Evolutionary conservation across 2,329 filamentous ascomycete genomes (phyloP).

Genomic region (Aspergillus tubingensis): DNA sequence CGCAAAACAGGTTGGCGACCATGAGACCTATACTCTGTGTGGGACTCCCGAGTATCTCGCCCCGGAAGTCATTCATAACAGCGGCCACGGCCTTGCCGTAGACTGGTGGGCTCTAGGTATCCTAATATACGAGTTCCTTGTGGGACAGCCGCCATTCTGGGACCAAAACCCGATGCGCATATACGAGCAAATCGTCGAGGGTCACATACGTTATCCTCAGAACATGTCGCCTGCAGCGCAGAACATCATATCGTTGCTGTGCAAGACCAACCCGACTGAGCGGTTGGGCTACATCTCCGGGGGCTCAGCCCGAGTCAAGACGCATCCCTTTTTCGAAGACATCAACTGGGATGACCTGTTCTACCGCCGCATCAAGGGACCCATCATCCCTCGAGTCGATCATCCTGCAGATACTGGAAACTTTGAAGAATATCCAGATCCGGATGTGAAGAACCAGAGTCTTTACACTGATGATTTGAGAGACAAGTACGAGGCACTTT

Average conservation of each 20-base stretch:
- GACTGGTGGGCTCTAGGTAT: slow-evolving; percentile 72
- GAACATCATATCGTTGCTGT: slow-evolving; percentile 63
- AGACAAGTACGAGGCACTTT: slow-evolving; percentile 61
- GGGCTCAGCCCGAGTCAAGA: slow-evolving; percentile 60
- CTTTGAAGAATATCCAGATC: slow-evolving; percentile 65
- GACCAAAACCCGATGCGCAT: slow-evolving; percentile 70
- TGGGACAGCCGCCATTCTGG: slow-evolving; percentile 69
- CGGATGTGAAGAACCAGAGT: slow-evolving; percentile 53
- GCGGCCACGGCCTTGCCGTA: slow-evolving; percentile 64
- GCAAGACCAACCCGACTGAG: slow-evolving; percentile 64
- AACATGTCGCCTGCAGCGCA: slow-evolving; percentile 61
- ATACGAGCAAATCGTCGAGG: slow-evolving; percentile 68
- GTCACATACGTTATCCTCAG: slow-evolving; percentile 61
- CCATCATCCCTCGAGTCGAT: slow-evolving; percentile 63
- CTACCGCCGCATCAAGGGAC: slow-evolving; percentile 60
- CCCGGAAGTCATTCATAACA: slow-evolving; percentile 67
- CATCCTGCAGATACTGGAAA: slow-evolving; percentile 64
- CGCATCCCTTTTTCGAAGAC: slow-evolving; percentile 62
- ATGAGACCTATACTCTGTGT: slow-evolving; percentile 66
- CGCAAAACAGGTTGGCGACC: slow-evolving; percentile 61
- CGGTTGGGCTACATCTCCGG: slow-evolving; percentile 64
- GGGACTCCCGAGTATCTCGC: slow-evolving; percentile 69
- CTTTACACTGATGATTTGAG: slow-evolving; percentile 62
- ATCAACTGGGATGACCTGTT: slow-evolving; percentile 67
- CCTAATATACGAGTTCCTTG: slow-evolving; percentile 67